Percentiles rank a stretch among this genome's conserved stretches.
Conservation (phyloP, 2,329 filamentous ascomycete species). For the Diaporthe sp. region DNA sequence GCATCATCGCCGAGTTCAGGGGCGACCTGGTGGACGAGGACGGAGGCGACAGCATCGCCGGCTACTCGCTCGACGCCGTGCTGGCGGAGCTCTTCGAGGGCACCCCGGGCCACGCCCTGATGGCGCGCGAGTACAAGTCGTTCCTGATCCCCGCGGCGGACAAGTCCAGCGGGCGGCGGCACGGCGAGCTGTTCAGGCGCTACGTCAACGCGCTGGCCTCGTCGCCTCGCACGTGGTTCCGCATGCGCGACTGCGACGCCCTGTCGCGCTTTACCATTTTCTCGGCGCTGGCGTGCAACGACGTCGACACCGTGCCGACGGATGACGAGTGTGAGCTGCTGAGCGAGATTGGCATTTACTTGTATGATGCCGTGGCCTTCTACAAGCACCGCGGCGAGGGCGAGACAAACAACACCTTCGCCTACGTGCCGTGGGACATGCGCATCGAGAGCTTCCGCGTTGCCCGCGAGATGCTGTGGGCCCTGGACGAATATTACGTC, state of each 20-base stretch:
- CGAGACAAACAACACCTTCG: slow-evolving; percentile 52
- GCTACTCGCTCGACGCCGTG: slow-evolving; percentile 42
- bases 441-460: slow-evolving; percentile 45
- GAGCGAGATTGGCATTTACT: slow-evolving; percentile 46
- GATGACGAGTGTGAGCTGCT: slow-evolving; percentile 44
- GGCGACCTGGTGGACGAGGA: slow-evolving; percentile 42
- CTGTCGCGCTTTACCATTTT: slow-evolving; percentile 50
- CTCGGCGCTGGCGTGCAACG: slow-evolving; percentile 50
- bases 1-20: slow-evolving; percentile 44
- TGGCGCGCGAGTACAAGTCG: slow-evolving; percentile 44
- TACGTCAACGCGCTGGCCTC: slow-evolving; percentile 48
- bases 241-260: slow-evolving; percentile 51
- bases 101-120: slow-evolving; percentile 37
- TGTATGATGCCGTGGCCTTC: slow-evolving; percentile 51
- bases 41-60: slow-evolving; percentile 36
- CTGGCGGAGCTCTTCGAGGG: slow-evolving; percentile 42
- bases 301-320: slow-evolving; percentile 45
- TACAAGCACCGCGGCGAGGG: slow-evolving; percentile 52
- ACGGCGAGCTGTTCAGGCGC: slow-evolving; percentile 46
- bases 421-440: slow-evolving; percentile 46
- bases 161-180: slow-evolving; percentile 40
- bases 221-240: slow-evolving; percentile 49
- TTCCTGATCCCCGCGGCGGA: slow-evolving; percentile 44
- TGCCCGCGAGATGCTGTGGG: slow-evolving; percentile 51
- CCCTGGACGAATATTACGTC: slow-evolving; percentile 47